Evolutionary conservation across 2,329 filamentous ascomycete genomes (phyloP).

Genomic region (Lizonia empirigonia): DNA sequence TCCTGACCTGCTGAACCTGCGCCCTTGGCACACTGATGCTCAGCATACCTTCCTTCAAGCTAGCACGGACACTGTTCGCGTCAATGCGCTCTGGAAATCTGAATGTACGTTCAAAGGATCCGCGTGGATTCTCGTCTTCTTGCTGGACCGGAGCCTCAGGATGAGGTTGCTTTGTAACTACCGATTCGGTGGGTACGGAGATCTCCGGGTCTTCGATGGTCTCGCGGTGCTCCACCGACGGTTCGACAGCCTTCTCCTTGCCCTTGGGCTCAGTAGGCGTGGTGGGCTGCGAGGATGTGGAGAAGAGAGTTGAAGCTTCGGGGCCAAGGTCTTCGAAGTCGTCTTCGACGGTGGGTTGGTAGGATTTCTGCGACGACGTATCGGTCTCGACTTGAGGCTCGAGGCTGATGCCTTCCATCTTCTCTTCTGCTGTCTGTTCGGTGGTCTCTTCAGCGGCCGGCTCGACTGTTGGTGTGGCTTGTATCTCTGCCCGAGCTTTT

Average conservation of each 20-base stretch:
- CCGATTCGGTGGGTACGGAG: conserved; percentile 19
- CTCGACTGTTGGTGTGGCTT: conserved; percentile 1
- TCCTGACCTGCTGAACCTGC: conserved; percentile 32
- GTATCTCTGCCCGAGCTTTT: conserved; percentile 12
- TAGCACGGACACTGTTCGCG: conserved; percentile 65
- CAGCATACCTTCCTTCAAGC: conserved; percentile 69
- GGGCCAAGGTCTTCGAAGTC: conserved; percentile 45
- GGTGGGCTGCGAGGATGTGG: conserved; percentile 21
- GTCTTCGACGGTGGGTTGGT: conserved; percentile 46
- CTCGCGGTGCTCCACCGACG: conserved; percentile 21
- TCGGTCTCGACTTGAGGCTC: conserved; percentile 30
- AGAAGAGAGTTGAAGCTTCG: conserved; percentile 37
- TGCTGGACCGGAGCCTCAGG: conserved; percentile 23
- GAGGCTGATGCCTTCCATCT: conserved; percentile 28
- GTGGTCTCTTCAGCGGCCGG: not conserved
- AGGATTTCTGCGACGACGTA: conserved; percentile 40
- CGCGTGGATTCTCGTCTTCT: conserved; percentile 64
- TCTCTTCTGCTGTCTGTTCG: conserved; percentile 13
- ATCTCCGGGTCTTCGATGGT: conserved; percentile 7
- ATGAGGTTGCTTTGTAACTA: conserved; percentile 27
- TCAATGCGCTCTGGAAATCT: conserved; percentile 70
- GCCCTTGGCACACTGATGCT: conserved; percentile 69
- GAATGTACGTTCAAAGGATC: conserved; percentile 72
- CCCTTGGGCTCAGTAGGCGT: conserved; percentile 27
- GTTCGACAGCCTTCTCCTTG: conserved; percentile 37